Evolutionary conservation across 805 yeast genomes (phyloP).

Genomic region (Suhomyces faveliae): DNA sequence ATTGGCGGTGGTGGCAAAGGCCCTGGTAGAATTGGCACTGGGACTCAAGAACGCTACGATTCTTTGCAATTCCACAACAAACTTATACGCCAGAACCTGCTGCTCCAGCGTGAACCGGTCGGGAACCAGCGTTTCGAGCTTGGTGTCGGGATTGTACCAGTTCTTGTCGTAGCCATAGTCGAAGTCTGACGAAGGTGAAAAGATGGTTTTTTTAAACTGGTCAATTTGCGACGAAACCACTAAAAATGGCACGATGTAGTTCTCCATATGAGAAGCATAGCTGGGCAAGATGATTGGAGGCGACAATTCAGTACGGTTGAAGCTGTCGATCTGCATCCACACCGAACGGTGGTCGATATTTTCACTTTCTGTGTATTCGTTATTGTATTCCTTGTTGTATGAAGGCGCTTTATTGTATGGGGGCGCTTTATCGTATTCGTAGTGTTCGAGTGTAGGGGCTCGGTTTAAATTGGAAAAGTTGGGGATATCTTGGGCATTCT

Average conservation of each 20-base stretch:
- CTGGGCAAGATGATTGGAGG: conserved; percentile 19
- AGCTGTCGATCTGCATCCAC: conserved; percentile 2
- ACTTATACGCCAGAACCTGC: conserved; percentile 8
- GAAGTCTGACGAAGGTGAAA: conserved; percentile 8
- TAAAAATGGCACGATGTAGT: conserved; percentile 29
- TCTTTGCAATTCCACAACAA: conserved; percentile 24
- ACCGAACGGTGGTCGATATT: not conserved
- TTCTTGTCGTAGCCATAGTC: conserved; percentile 16
- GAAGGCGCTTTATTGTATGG: too few relatives aligned
- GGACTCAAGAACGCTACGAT: conserved; percentile 19
- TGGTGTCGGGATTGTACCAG: conserved; percentile 18
- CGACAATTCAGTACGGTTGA: not conserved
- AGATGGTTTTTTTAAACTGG: conserved; percentile 17
- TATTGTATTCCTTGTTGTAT: too few relatives aligned
- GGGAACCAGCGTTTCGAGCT: conserved; percentile 8
- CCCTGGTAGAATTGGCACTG: conserved; percentile 15
- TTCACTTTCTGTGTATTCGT: too few relatives aligned
- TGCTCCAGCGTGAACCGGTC: conserved; percentile 6
- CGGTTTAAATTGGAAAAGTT: conserved; percentile 11
- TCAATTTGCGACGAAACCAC: conserved; percentile 25
- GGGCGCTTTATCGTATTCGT: not conserved
- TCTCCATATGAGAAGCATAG: conserved; percentile 17
- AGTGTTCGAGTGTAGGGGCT: not conserved
- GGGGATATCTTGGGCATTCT: conserved; percentile 35
- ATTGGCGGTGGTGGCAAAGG: conserved; percentile 22